Conservation (phyloP, 257 asterid species). For the Gentiana macrophylla region DNA sequence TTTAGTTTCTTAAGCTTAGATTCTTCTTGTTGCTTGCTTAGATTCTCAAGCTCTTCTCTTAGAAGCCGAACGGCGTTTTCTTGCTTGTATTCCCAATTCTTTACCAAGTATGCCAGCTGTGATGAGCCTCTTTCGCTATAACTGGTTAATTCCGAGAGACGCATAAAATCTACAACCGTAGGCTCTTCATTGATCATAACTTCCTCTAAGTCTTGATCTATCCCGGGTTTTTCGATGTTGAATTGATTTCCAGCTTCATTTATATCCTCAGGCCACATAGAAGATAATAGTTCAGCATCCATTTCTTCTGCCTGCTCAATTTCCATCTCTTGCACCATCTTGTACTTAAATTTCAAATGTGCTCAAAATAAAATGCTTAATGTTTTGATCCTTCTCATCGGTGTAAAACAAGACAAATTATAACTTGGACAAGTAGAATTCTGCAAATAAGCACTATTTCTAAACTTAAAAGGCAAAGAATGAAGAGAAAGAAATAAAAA, state of each 20-base stretch:
- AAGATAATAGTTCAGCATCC: constrained; percentile 70
- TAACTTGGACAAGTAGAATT: neutral
- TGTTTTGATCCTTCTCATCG: neutral
- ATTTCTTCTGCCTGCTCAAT: constrained; percentile 50
- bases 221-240: constrained; percentile 65
- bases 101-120: constrained; percentile 62
- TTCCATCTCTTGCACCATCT: constrained; percentile 58
- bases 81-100: constrained; percentile 81
- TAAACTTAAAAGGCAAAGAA: neutral
- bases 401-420: no score
- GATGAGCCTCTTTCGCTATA: constrained; percentile 78
- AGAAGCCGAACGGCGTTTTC: constrained; percentile 70
- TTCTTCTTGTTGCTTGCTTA: constrained; percentile 72
- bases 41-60: constrained; percentile 72
- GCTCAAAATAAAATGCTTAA: neutral
- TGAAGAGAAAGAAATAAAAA: neutral
- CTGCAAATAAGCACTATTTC: neutral
- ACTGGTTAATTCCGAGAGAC: constrained; percentile 67
- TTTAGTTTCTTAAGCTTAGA: constrained; percentile 84
- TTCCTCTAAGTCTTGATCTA: constrained; percentile 70
- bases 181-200: constrained; percentile 60
- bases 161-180: constrained; percentile 55
- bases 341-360: neutral
- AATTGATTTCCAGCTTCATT: constrained; percentile 75
- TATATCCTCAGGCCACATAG: constrained; percentile 96